A percentile compares a stretch with the other conserved stretches of the same genome.
These are phyloP conservation scores for Oleoguttula mirabilis DNA, from an alignment of 495 filamentous ascomycete genomes.

Conservation along the genomic window DNA sequence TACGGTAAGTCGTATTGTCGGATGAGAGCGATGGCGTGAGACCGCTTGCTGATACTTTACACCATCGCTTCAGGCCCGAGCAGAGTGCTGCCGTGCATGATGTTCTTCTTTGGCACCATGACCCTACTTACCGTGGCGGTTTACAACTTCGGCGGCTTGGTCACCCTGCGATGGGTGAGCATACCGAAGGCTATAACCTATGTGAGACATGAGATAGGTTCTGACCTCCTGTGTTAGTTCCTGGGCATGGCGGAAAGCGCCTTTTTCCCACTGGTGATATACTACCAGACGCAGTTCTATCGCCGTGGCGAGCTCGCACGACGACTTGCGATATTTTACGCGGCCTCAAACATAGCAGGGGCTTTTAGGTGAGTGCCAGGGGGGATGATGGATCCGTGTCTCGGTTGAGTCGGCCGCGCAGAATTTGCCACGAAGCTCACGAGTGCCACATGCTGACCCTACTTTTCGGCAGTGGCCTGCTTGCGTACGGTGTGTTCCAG, in stretches of 20 bases:
- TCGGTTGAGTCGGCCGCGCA: too few relatives aligned
- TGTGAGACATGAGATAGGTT: too few relatives aligned
- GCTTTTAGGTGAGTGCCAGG: too few relatives aligned
- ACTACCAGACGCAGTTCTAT: constrained; percentile 55
- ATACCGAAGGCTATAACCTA: too few relatives aligned
- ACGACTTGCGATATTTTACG: constrained; percentile 68
- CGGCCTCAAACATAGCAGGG: constrained; percentile 58
- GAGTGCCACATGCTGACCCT: too few relatives aligned
- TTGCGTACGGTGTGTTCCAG: constrained; percentile 67
- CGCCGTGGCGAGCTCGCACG: constrained; percentile 63
- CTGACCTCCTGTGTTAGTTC: too few relatives aligned
- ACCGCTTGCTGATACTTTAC: too few relatives aligned
- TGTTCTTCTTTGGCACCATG: constrained; percentile 19
- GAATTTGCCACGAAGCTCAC: too few relatives aligned
- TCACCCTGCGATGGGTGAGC: constrained; percentile 47
- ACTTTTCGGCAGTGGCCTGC: constrained; percentile 53
- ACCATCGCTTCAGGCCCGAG: too few relatives aligned
- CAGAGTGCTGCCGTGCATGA: constrained; percentile 17
- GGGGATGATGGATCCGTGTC: too few relatives aligned
- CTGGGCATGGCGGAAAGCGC: constrained; percentile 61
- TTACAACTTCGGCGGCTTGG: constrained; percentile 16
- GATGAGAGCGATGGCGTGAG: too few relatives aligned
- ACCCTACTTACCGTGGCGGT: constrained; percentile 16
- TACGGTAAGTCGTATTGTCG: too few relatives aligned
- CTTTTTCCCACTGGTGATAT: constrained; percentile 54